Conservation (phyloP, 768 basidiomycete species). For the Suillus bovinus region DNA sequence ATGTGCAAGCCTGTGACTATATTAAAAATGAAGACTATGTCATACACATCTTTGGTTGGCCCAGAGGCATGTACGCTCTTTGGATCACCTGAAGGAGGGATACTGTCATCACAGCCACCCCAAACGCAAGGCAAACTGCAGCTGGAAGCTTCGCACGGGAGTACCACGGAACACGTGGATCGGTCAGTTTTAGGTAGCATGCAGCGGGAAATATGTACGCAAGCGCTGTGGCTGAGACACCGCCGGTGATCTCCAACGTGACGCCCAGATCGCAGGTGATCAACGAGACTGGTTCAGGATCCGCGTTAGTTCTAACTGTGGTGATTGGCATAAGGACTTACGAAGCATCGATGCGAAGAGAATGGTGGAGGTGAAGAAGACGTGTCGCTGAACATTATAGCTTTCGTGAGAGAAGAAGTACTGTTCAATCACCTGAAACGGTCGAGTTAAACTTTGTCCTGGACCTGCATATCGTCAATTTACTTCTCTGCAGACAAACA, state of each 20-base stretch:
- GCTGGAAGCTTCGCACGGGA: slow-evolving; percentile 77
- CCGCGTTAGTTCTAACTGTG: not conserved
- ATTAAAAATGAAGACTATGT: slow-evolving; percentile 7
- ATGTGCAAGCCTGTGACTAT: slow-evolving; percentile 15
- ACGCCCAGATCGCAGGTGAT: slow-evolving; percentile 97
- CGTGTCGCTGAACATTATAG: slow-evolving; percentile 80
- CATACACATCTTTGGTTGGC: slow-evolving; percentile 71
- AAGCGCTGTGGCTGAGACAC: slow-evolving; percentile 87
- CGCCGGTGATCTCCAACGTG: slow-evolving; percentile 98
- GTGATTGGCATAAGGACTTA: slow-evolving; percentile 37
- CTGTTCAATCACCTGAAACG: slow-evolving; percentile 82
- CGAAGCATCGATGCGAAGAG: slow-evolving; percentile 81
- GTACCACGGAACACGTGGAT: slow-evolving; percentile 59
- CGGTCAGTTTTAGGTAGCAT: slow-evolving; percentile 78
- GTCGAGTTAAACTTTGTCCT: not conserved
- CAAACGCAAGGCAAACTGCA: slow-evolving; percentile 69
- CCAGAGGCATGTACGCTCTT: slow-evolving; percentile 77
- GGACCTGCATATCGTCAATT: slow-evolving; percentile 8
- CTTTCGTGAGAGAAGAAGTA: slow-evolving; percentile 90
- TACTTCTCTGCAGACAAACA: slow-evolving; percentile 97
- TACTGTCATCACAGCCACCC: slow-evolving; percentile 71
- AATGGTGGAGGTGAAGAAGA: slow-evolving; percentile 88
- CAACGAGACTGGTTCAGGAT: slow-evolving; percentile 65
- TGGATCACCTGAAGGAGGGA: slow-evolving; percentile 75
- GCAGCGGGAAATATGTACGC: slow-evolving; percentile 92